Evolutionary conservation across 257 asterid genomes (phyloP).

Genomic region (Perilla frutescens): DNA sequence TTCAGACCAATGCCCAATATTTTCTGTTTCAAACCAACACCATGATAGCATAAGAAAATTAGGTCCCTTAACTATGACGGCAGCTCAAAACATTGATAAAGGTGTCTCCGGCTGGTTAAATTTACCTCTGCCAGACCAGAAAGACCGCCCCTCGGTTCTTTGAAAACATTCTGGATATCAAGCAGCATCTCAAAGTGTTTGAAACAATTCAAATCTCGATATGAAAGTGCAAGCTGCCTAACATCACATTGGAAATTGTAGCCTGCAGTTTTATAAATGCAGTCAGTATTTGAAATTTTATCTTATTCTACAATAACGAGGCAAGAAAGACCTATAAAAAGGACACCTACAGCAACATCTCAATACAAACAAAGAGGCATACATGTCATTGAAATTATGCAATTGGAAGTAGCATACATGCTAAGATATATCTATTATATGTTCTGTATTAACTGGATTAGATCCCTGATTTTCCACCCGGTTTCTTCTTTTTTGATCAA

Average conservation of each 20-base stretch:
- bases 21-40: constrained; percentile 60
- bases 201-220: constrained; percentile 78
- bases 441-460: background rate
- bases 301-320: constrained; percentile 1
- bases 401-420: background rate
- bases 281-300: constrained; percentile 30
- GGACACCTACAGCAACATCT: background rate
- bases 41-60: constrained; percentile 22
- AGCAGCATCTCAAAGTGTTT: constrained; percentile 86
- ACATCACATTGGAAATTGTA: constrained; percentile 91
- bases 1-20: constrained; percentile 80
- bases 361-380: background rate
- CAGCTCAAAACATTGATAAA: background rate
- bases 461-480: background rate
- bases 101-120: constrained; percentile 1
- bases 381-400: constrained; percentile 7
- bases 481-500: background rate
- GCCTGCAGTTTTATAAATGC: constrained; percentile 52
- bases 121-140: constrained; percentile 88
- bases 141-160: constrained; percentile 86
- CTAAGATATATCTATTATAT: background rate
- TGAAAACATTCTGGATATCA: constrained; percentile 89
- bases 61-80: constrained; percentile 18
- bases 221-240: constrained; percentile 76
- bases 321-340: constrained; percentile 7